A percentile compares a stretch with the other conserved stretches of the same genome.
Conservation (phyloP, 1,284 basidiomycete species). For the Heliocybe sulcata region DNA sequence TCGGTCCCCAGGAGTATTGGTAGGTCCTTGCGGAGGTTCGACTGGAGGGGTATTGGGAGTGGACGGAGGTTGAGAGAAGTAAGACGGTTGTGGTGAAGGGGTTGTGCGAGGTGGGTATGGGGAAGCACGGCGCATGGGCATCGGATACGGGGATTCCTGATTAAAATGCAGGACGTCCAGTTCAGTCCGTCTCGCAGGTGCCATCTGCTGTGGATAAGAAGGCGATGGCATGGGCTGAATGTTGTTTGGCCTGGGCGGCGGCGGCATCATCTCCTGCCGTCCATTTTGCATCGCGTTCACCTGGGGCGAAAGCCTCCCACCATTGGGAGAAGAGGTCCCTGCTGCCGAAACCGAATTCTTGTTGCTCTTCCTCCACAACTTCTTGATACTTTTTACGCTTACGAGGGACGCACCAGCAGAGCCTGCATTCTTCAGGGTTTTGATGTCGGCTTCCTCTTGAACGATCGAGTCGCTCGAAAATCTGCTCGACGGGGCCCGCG, state of each 20-base stretch:
- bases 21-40: constrained; percentile 14
- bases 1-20: constrained; percentile 14
- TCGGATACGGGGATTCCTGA: constrained; percentile 59
- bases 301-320: constrained; percentile 8
- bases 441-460: constrained; percentile 28
- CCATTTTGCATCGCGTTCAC: not conserved
- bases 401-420: constrained; percentile 35
- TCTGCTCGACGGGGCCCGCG: constrained; percentile 42
- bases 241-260: not conserved
- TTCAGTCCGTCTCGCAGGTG: constrained; percentile 7
- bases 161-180: constrained; percentile 50
- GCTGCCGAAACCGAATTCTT: constrained; percentile 33
- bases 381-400: constrained; percentile 64
- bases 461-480: constrained; percentile 66
- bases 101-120: constrained; percentile 3
- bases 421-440: constrained; percentile 12
- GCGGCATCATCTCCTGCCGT: not conserved
- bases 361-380: constrained; percentile 67
- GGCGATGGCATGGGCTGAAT: constrained; percentile 8
- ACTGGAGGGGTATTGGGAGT: constrained; percentile 12
- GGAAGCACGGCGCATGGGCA: constrained; percentile 29
- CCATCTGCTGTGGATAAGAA: constrained; percentile 13
- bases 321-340: constrained; percentile 11
- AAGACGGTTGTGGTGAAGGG: constrained; percentile 12
- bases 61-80: constrained; percentile 9